These are phyloP conservation scores for Lecanicillium sp. DNA, from an alignment of 2,329 filamentous ascomycete genomes.

Conservation along the genomic window DNA sequence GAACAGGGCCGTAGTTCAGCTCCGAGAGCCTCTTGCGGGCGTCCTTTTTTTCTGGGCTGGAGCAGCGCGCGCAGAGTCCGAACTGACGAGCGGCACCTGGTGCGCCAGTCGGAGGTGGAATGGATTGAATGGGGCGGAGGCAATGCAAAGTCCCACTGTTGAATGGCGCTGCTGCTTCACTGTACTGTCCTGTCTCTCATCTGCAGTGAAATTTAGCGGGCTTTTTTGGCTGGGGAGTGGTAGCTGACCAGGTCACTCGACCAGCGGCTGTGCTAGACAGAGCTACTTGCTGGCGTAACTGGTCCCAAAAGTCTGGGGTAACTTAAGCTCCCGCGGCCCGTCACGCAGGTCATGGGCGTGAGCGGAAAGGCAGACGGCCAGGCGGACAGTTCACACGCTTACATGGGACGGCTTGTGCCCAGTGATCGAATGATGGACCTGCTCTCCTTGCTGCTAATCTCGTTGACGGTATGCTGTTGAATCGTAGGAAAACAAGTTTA, in stretches of 20 bases:
- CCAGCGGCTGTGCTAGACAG: not conserved
- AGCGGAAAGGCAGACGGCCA: conserved; percentile 9
- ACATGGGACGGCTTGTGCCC: conserved; percentile 2
- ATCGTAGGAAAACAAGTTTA: too few species aligned
- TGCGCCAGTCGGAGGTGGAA: too few species aligned
- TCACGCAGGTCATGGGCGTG: conserved; percentile 7
- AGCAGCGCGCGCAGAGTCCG: too few species aligned
- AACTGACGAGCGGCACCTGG: too few species aligned
- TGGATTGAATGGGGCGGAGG: not conserved
- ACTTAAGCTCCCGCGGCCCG: not conserved
- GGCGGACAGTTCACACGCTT: conserved; percentile 8
- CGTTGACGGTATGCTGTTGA: too few species aligned
- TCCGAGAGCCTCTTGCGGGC: too few species aligned
- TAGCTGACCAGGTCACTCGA: too few species aligned
- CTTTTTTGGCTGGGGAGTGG: too few species aligned
- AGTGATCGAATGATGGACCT: not conserved
- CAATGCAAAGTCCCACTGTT: not conserved
- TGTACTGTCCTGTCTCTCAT: not conserved
- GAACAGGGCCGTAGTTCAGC: too few species aligned
- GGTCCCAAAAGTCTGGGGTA: not conserved
- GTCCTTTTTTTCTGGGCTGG: too few species aligned
- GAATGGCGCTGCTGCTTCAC: not conserved
- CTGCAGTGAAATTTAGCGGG: too few species aligned
- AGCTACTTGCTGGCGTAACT: conserved; percentile 2
- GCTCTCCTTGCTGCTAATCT: too few species aligned